Conservation (phyloP, 176 grass and related monocot genomes). For the Lolium multiflorum region DNA sequence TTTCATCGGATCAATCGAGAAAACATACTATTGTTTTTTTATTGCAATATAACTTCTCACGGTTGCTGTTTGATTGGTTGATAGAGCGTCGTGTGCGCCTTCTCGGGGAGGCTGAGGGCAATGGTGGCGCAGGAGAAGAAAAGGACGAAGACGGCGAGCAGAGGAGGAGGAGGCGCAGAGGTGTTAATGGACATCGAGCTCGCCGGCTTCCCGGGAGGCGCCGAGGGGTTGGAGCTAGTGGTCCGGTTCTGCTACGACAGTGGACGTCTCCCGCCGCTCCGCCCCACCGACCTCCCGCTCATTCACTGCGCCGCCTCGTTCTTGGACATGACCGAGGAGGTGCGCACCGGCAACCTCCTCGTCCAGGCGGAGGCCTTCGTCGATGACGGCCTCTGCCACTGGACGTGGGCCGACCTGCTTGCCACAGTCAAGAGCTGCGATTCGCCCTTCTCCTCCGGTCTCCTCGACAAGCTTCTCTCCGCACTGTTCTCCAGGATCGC, state of each 20-base stretch:
- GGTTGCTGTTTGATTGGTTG: not conserved
- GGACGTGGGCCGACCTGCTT: conserved; percentile 81
- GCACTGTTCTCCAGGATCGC: conserved; percentile 77
- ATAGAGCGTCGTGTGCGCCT: conserved; percentile 76
- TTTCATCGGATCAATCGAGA: not conserved
- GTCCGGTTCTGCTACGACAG: conserved; percentile 85
- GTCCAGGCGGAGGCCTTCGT: conserved; percentile 68
- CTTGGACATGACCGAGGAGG: conserved; percentile 88
- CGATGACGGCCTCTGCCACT: conserved; percentile 72
- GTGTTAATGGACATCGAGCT: conserved; percentile 41
- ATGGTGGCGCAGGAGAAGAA: conserved; percentile 47
- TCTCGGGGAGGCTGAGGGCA: conserved; percentile 75
- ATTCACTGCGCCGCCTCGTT: conserved; percentile 71
- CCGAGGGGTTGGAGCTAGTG: conserved; percentile 75
- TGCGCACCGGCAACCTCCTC: conserved; percentile 75
- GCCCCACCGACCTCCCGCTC: conserved; percentile 64
- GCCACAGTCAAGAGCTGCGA: conserved; percentile 69
- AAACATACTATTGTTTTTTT: not conserved
- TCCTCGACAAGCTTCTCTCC: conserved; percentile 67
- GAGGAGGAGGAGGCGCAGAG: not conserved
- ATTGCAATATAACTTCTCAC: not conserved
- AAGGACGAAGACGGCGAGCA: not conserved
- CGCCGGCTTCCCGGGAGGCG: conserved; percentile 72
- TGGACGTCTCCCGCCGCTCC: conserved; percentile 61
- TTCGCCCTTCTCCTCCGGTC: conserved; percentile 46